phyloP scores from a whole-genome alignment of 176 grass and related monocot genomes.

The Elaeis guineensis region DNA sequence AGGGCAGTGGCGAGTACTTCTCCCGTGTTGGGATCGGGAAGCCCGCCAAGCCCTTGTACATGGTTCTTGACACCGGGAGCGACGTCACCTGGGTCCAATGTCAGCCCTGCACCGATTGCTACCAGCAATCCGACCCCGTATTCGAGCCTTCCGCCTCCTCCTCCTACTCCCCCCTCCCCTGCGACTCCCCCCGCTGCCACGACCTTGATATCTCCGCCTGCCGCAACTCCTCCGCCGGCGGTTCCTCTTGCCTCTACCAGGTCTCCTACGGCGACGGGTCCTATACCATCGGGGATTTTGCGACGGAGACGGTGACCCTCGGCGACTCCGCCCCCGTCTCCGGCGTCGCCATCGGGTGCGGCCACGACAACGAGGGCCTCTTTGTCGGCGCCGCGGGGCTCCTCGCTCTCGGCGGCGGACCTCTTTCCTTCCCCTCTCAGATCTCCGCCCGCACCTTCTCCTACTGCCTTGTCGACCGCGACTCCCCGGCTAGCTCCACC shows the following conservation, averaged over 20 bases:
- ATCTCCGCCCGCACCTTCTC: constrained; percentile 66
- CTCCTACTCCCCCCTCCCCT: constrained; percentile 56
- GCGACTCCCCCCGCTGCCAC: constrained; percentile 48
- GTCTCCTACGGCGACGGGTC: constrained; percentile 95
- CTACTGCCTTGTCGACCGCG: constrained; percentile 96
- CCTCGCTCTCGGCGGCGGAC: constrained; percentile 51
- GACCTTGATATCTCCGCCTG: constrained; percentile 75
- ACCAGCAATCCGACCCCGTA: constrained; percentile 78
- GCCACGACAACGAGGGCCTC: constrained; percentile 91
- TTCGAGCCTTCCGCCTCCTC: constrained; percentile 58
- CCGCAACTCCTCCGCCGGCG: constrained; percentile 48
- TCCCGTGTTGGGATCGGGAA: constrained; percentile 63
- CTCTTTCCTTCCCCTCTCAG: constrained; percentile 94
- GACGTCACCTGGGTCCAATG: constrained; percentile 96
- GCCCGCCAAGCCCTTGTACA: constrained; percentile 55
- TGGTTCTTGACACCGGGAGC: constrained; percentile 96
- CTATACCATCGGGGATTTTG: constrained; percentile 92
- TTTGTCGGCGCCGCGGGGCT: constrained; percentile 80
- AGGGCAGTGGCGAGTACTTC: constrained; percentile 97
- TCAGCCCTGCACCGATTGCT: constrained; percentile 88
- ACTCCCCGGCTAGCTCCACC: constrained; percentile 68
- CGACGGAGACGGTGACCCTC: constrained; percentile 69
- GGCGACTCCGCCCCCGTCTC: constrained; percentile 34
- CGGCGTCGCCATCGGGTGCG: constrained; percentile 73
- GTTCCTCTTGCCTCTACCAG: constrained; percentile 1